Percentiles rank a stretch among this genome's conserved stretches.
These are phyloP conservation scores for Ustilago loliicola DNA, from an alignment of 1,284 basidiomycete species.

Conservation along the genomic window DNA sequence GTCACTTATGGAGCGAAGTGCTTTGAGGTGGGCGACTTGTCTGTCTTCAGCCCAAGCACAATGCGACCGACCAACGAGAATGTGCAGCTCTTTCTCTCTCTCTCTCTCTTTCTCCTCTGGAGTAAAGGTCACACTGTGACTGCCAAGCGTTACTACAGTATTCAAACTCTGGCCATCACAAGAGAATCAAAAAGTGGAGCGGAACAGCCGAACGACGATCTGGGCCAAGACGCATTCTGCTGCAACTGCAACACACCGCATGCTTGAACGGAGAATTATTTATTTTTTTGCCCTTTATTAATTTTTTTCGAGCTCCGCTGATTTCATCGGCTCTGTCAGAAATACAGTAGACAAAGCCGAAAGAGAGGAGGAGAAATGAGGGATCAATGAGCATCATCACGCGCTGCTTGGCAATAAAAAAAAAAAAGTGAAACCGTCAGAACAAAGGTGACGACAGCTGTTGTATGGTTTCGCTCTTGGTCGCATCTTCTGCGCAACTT, in stretches of 20 bases:
- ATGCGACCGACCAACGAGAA: too few relatives aligned
- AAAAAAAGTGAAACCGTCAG: neutral
- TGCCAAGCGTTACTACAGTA: neutral
- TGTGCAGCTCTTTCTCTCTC: too few relatives aligned
- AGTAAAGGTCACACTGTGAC: neutral
- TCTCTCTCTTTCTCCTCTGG: too few relatives aligned
- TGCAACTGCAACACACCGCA: neutral
- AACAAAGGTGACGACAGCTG: conserved; percentile 5
- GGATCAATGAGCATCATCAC: too few relatives aligned
- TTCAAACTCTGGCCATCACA: neutral
- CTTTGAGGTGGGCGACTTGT: neutral
- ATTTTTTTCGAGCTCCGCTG: conserved; percentile 15
- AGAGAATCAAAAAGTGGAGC: neutral
- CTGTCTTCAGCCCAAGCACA: conserved; percentile 4
- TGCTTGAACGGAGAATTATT: conserved; percentile 23
- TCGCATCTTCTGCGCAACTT: neutral
- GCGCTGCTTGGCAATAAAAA: neutral
- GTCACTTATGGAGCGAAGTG: neutral
- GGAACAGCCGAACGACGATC: conserved; percentile 2
- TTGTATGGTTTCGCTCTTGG: neutral
- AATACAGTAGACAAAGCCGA: neutral
- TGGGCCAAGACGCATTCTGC: conserved; percentile 4
- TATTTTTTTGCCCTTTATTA: neutral
- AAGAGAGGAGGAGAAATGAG: neutral
- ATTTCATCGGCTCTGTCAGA: neutral